Evolutionary conservation across 371 early-diverging fungal species (phyloP).

Genomic region (Rhizopus delemar): DNA sequence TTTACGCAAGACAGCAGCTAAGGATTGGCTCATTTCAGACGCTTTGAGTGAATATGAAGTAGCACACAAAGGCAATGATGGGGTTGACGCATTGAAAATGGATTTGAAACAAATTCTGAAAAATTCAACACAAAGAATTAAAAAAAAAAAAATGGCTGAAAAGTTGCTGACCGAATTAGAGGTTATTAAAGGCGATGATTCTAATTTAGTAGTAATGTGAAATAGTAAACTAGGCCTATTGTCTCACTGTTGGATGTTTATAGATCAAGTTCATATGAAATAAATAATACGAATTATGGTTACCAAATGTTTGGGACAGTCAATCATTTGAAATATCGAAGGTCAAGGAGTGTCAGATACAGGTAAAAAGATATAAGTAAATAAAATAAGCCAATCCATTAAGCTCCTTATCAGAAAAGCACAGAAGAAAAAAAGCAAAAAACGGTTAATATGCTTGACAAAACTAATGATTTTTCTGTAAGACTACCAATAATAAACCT

Average conservation of each 20-base stretch:
- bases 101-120: slow-evolving; percentile 1
- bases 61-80: slow-evolving; percentile 6
- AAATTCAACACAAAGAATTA: slow-evolving; percentile 1
- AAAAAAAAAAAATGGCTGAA: not conserved
- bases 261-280: slow-evolving; percentile 7
- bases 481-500: slow-evolving; percentile 6
- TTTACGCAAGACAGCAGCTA: too few relatives aligned
- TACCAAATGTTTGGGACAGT: not conserved
- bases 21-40: too few relatives aligned
- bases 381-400: too few relatives aligned
- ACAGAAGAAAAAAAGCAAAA: not conserved
- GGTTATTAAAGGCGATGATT: slow-evolving; percentile 1
- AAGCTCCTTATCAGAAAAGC: too few relatives aligned
- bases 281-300: slow-evolving; percentile 4
- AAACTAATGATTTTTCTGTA: slow-evolving; percentile 9
- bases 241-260: slow-evolving; percentile 7
- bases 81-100: slow-evolving; percentile 3
- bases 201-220: not conserved
- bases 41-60: slow-evolving; percentile 10
- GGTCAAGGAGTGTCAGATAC: too few relatives aligned
- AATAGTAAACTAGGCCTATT: slow-evolving; percentile 7
- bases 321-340: slow-evolving; percentile 4
- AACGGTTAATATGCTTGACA: slow-evolving; percentile 3
- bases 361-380: too few relatives aligned
- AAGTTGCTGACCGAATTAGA: slow-evolving; percentile 1